Evolutionary conservation across 2,329 filamentous ascomycete species (phyloP).

Genomic region (Cladosporium sp.): DNA sequence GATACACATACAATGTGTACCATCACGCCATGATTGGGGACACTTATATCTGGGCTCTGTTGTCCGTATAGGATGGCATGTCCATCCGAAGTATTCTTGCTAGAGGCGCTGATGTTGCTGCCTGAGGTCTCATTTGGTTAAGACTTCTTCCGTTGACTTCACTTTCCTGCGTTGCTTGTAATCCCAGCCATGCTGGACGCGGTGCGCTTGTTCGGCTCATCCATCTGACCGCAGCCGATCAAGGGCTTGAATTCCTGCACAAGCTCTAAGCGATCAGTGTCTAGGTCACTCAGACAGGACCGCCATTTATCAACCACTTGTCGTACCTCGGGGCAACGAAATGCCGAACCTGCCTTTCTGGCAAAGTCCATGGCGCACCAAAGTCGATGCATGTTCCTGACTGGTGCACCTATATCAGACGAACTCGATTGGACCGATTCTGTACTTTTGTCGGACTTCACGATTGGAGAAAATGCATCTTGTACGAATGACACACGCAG

Average conservation of each 20-base stretch:
- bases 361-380: not conserved
- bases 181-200: no score
- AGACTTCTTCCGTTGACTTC: conserved; percentile 1
- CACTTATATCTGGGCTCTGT: no score
- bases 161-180: not conserved
- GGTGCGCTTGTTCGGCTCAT: not conserved
- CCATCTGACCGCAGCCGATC: not conserved
- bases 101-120: not conserved
- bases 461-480: not conserved
- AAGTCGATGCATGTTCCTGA: conserved; percentile 41
- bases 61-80: no score
- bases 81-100: no score
- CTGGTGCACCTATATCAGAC: conserved; percentile 54
- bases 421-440: conserved; percentile 50
- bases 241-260: no score
- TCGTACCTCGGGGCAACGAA: no score
- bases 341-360: no score
- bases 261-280: no score
- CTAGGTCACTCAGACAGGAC: no score
- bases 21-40: no score
- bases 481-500: conserved; percentile 22
- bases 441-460: conserved; percentile 31
- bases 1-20: no score
- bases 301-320: no score
- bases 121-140: not conserved